phyloP scores from a whole-genome alignment of 164 flowering plant genomes.

The Amborella trichopoda region DNA sequence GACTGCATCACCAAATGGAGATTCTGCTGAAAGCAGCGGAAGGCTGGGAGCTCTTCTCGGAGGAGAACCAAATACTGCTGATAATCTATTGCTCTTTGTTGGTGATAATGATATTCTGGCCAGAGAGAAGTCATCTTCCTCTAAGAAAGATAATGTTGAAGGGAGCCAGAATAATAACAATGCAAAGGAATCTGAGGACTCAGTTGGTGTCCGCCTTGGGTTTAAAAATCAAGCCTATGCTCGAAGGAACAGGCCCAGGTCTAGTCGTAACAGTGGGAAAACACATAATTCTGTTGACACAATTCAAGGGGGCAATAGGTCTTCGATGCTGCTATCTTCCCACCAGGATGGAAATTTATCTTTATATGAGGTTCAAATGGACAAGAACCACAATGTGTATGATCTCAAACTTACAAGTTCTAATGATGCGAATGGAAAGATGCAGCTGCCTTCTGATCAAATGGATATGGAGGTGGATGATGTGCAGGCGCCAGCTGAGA shows the following conservation, averaged over 20 bases:
- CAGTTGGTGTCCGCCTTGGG: conserved; percentile 42
- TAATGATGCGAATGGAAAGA: conserved; percentile 27
- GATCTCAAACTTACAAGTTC: conserved; percentile 28
- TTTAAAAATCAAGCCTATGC: conserved; percentile 54
- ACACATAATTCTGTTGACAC: no score
- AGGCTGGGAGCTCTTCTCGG: conserved; percentile 42
- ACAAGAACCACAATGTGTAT: conserved; percentile 22
- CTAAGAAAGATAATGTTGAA: no score
- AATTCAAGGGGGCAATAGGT: conserved; percentile 39
- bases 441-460: conserved; percentile 20
- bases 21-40: conserved; percentile 88
- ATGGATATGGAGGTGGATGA: conserved; percentile 31
- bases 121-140: conserved; percentile 34
- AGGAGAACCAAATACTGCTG: conserved; percentile 80
- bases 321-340: conserved; percentile 26
- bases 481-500: conserved; percentile 15
- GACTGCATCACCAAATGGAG: conserved; percentile 86
- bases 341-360: conserved; percentile 46
- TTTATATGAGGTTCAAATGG: conserved; percentile 21
- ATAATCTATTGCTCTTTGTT: conserved; percentile 75
- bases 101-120: conserved; percentile 52
- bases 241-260: conserved; percentile 66
- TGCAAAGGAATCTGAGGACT: conserved; percentile 61
- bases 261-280: conserved; percentile 60
- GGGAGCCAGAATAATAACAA: conserved; percentile 26